Conservation (phyloP, 1,139 yeast species). For the Candida albicans region DNA sequence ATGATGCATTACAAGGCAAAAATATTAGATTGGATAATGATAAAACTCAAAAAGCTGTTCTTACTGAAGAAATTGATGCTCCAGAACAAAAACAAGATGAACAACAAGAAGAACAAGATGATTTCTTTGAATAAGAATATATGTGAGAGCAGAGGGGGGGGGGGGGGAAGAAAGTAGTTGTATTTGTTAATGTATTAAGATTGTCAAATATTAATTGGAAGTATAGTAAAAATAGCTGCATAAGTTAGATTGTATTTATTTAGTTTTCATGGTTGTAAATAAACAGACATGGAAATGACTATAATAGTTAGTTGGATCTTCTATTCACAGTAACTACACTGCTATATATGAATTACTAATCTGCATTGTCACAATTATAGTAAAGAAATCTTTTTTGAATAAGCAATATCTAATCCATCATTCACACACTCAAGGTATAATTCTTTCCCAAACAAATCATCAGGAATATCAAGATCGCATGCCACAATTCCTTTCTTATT, state of each 20-base stretch:
- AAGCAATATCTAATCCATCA: conserved; percentile 64
- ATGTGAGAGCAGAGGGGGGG: background rate
- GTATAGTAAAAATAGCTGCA: background rate
- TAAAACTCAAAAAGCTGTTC: conserved; percentile 5
- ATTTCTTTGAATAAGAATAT: conserved; percentile 46
- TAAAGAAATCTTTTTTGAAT: conserved; percentile 14
- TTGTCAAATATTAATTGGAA: too few relatives aligned
- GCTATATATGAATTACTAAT: background rate
- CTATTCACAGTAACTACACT: too few relatives aligned
- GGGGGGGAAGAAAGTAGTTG: background rate
- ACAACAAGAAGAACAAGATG: conserved; percentile 37
- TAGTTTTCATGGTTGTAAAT: background rate
- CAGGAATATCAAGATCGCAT: conserved; percentile 52
- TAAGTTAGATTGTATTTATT: background rate
- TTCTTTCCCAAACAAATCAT: conserved; percentile 44
- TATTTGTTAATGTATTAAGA: too few relatives aligned
- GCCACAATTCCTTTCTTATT: conserved; percentile 44
- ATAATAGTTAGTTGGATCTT: too few relatives aligned
- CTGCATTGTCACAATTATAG: background rate
- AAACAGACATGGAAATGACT: too few relatives aligned
- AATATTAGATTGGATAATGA: conserved; percentile 23
- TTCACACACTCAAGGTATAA: conserved; percentile 54
- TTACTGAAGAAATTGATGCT: conserved; percentile 40
- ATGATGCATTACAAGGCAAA: conserved; percentile 56
- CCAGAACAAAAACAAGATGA: conserved; percentile 27